Percentiles rank a stretch among this genome's conserved stretches.
Evolutionary conservation across 108 stramenopile genomes (phyloP).

Genomic region (Skeletonema tropicum): DNA sequence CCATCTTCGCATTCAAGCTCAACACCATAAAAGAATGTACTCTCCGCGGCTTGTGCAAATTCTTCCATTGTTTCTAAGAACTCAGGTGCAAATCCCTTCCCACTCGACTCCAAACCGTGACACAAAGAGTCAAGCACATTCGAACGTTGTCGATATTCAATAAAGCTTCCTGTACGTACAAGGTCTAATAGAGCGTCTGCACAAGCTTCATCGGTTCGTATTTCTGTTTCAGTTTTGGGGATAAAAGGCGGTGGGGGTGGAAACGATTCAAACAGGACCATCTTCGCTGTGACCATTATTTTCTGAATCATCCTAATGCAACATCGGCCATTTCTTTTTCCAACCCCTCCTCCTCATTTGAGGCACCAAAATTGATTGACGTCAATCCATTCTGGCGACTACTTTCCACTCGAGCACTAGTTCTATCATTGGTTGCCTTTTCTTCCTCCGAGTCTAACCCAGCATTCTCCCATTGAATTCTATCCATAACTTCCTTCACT

Average conservation of each 20-base stretch:
- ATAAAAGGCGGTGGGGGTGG: not conserved
- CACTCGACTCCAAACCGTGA: slow-evolving; percentile 49
- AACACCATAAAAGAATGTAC: slow-evolving; percentile 32
- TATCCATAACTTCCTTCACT: slow-evolving; percentile 26
- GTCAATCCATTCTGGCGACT: not conserved
- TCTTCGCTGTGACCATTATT: not conserved
- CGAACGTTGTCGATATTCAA: slow-evolving; percentile 46
- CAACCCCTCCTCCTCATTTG: not conserved
- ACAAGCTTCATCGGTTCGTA: slow-evolving; percentile 19
- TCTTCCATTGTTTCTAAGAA: slow-evolving; percentile 74
- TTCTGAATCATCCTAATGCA: slow-evolving; percentile 25
- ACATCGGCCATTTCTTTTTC: slow-evolving; percentile 26
- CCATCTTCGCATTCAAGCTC: slow-evolving; percentile 22
- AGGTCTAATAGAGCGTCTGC: slow-evolving; percentile 43
- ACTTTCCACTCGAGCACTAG: not conserved
- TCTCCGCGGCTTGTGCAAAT: slow-evolving; percentile 49
- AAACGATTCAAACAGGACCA: slow-evolving; percentile 1
- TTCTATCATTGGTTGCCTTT: not conserved
- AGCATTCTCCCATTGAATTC: slow-evolving; percentile 14
- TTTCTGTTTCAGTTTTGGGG: not conserved
- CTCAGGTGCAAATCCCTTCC: slow-evolving; percentile 57
- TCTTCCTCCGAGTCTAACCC: slow-evolving; percentile 3
- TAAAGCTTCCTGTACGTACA: slow-evolving; percentile 23
- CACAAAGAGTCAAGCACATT: slow-evolving; percentile 54
- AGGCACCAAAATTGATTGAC: slow-evolving; percentile 1